A percentile compares a stretch with the other conserved stretches of the same genome.
phyloP scores from a whole-genome alignment of 2,329 filamentous ascomycete species.

The Xylaria sp. region DNA sequence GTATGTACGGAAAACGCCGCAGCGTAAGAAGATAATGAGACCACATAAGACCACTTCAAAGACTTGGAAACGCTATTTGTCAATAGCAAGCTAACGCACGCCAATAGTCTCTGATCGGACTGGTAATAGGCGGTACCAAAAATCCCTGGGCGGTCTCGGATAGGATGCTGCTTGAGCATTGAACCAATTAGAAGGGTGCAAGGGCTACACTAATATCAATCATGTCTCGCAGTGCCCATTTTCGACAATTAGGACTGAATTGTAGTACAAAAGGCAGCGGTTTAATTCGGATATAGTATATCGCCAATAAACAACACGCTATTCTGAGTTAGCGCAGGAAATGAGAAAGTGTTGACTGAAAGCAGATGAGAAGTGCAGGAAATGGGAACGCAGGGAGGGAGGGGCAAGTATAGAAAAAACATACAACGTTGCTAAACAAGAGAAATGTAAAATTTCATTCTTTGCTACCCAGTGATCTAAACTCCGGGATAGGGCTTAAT shows the following conservation, averaged over 20 bases:
- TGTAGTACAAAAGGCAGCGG: not conserved
- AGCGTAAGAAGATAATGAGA: not conserved
- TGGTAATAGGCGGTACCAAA: not conserved
- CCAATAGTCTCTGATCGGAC: not conserved
- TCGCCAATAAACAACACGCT: not conserved
- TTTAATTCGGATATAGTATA: not conserved
- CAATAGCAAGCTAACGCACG: not conserved
- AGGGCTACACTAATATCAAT: not conserved
- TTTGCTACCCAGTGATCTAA: not conserved
- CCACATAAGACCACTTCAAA: not conserved
- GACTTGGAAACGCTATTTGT: not conserved
- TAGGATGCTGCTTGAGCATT: not conserved
- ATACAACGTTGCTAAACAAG: not conserved
- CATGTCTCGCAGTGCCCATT: not conserved
- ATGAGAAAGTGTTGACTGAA: no score
- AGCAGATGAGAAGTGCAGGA: not conserved
- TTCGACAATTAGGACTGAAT: not conserved
- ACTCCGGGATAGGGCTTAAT: not conserved
- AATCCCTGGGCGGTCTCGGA: not conserved
- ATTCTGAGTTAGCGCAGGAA: not conserved
- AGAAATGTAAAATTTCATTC: not conserved
- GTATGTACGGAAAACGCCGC: not conserved
- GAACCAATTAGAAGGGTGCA: not conserved
- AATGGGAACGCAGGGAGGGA: not conserved
- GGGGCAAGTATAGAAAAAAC: not conserved